Conservation (phyloP, 1,284 basidiomycete species). For the Ganoderma lucidum region DNA sequence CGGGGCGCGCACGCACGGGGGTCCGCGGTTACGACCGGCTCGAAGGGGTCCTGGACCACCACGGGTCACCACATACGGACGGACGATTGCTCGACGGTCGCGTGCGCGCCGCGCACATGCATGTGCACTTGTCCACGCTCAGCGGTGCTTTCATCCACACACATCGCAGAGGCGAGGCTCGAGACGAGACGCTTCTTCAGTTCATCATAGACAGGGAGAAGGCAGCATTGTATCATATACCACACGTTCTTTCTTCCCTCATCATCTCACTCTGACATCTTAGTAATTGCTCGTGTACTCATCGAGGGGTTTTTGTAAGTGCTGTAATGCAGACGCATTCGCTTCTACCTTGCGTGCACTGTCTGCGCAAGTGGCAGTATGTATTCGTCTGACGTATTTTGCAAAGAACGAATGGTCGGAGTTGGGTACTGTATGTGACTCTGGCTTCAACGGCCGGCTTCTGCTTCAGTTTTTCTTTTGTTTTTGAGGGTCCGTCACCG, state of each 20-base stretch:
- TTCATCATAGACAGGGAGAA: slow-evolving; percentile 10
- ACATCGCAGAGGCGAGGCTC: neutral
- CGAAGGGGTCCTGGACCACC: neutral
- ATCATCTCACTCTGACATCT: slow-evolving; percentile 14
- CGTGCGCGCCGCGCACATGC: neutral
- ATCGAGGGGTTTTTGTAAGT: slow-evolving; percentile 23
- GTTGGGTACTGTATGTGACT: neutral
- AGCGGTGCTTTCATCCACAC: neutral
- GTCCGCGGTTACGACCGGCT: neutral
- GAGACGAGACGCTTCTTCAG: slow-evolving; percentile 13
- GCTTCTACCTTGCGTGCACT: neutral
- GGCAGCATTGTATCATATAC: slow-evolving; percentile 36
- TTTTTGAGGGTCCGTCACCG: neutral
- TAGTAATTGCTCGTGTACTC: slow-evolving; percentile 29
- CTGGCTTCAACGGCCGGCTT: neutral
- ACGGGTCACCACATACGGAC: slow-evolving; percentile 6
- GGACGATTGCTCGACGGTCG: slow-evolving; percentile 9
- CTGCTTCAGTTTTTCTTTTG: neutral
- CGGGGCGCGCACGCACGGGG: neutral
- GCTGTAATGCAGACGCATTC: slow-evolving; percentile 25
- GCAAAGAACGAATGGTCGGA: neutral
- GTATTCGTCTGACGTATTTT: neutral
- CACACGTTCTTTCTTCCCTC: slow-evolving; percentile 31
- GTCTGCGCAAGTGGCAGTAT: neutral
- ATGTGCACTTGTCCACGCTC: neutral